Conservation (phyloP, 495 filamentous ascomycete genomes). For the Aspergillus cavernicola region DNA sequence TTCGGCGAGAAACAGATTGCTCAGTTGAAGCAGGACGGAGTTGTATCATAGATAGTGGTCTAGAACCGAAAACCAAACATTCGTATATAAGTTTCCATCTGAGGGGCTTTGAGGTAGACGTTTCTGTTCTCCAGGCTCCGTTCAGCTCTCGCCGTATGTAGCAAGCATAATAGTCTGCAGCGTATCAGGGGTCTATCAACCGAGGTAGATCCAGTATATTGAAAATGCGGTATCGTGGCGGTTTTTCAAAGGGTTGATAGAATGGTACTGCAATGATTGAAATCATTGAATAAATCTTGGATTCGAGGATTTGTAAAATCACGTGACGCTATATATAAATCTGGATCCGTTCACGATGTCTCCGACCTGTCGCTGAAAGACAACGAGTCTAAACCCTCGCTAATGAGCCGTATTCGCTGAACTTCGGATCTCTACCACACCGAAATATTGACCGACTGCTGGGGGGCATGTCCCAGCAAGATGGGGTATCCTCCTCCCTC, state of each 20-base stretch:
- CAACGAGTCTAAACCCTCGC: neutral
- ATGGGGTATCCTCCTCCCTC: slow-evolving; percentile 22
- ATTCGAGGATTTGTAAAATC: no score
- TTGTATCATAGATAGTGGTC: slow-evolving; percentile 52
- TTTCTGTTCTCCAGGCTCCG: neutral
- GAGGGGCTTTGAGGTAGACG: neutral
- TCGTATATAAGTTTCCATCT: neutral
- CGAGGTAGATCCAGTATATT: no score
- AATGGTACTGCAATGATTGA: no score
- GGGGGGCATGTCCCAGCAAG: slow-evolving; percentile 28
- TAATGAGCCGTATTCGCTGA: neutral
- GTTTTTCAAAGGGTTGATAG: no score
- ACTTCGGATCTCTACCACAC: neutral
- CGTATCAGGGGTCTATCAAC: neutral
- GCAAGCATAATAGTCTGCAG: neutral
- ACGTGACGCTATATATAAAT: slow-evolving; percentile 25
- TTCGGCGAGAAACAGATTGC: slow-evolving; percentile 59
- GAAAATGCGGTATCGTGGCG: no score
- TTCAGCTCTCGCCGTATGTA: neutral
- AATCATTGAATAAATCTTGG: no score
- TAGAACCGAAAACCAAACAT: neutral
- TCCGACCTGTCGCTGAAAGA: neutral
- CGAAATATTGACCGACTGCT: neutral
- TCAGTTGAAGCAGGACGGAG: slow-evolving; percentile 61
- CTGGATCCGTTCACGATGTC: slow-evolving; percentile 19